A percentile compares a stretch with the other conserved stretches of the same genome.
phyloP scores from a whole-genome alignment of 352 stramenopile species.

The Blastocystis sp. region DNA sequence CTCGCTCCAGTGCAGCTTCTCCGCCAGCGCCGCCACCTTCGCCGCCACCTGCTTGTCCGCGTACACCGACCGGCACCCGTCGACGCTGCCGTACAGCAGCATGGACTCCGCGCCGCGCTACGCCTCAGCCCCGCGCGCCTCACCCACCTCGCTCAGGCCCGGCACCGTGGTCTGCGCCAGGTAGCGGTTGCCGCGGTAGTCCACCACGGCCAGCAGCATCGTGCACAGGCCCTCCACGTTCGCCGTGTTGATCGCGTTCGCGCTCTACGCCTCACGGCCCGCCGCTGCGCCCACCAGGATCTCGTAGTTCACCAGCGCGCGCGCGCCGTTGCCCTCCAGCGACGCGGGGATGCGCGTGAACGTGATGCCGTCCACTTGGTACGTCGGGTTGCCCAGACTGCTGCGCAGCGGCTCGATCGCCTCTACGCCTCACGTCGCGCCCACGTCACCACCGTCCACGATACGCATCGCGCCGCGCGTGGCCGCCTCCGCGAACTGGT shows the following conservation, averaged over 20 bases:
- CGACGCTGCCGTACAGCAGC: constrained; percentile 16
- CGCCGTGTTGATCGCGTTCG: neutral
- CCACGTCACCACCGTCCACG: constrained; percentile 20
- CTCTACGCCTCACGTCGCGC: neutral
- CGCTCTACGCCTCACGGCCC: neutral
- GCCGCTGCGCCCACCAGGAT: neutral
- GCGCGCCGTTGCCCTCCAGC: neutral
- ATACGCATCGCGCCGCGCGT: constrained; percentile 9
- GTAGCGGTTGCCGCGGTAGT: constrained; percentile 43
- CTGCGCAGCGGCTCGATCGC: neutral
- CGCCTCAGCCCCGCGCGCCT: neutral
- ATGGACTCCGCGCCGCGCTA: neutral
- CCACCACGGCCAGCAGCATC: constrained; percentile 16
- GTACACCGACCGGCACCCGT: constrained; percentile 49
- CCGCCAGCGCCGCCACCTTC: neutral
- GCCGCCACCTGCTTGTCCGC: constrained; percentile 43
- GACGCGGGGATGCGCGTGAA: neutral
- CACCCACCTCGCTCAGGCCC: constrained; percentile 6
- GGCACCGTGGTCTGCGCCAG: constrained; percentile 46
- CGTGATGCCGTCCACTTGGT: constrained; percentile 32
- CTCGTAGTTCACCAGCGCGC: constrained; percentile 25
- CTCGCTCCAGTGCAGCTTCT: constrained; percentile 55
- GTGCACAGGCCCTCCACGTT: constrained; percentile 23
- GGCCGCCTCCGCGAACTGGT: constrained; percentile 35
- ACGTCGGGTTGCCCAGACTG: neutral